A percentile compares a stretch with the other conserved stretches of the same genome.
Conservation (phyloP, 2,329 filamentous ascomycete species). For the Plectosphaerella cucumerina region DNA sequence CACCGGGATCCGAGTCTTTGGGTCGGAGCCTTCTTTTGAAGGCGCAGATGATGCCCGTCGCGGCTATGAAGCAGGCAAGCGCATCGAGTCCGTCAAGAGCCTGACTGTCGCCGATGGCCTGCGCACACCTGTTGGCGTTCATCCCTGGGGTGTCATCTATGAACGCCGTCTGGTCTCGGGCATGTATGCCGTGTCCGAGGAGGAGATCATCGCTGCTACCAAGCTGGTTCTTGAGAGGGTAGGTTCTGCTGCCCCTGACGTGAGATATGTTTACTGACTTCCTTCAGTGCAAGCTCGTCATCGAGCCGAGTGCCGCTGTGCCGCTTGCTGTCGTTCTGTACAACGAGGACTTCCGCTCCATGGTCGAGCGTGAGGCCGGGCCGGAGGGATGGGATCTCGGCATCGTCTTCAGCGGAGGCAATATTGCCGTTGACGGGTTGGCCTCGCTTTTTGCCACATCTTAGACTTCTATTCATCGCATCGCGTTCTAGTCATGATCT, state of each 20-base stretch:
- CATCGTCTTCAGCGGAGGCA: conserved; percentile 47
- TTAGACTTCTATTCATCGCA: neutral
- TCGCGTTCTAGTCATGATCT: neutral
- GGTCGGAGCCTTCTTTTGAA: conserved; percentile 70
- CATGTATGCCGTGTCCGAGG: conserved; percentile 65
- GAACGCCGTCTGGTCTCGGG: conserved; percentile 58
- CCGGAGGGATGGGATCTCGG: conserved; percentile 62
- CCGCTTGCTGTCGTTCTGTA: conserved; percentile 69
- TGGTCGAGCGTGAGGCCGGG: conserved; percentile 62
- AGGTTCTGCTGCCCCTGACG: no score
- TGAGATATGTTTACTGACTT: no score
- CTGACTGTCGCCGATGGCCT: conserved; percentile 78
- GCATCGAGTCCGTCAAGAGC: conserved; percentile 62
- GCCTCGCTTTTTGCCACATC: conserved; percentile 32
- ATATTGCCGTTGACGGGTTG: conserved; percentile 41
- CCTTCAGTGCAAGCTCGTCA: conserved; percentile 63
- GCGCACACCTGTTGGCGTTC: conserved; percentile 65
- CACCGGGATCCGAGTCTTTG: conserved; percentile 67
- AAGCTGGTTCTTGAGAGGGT: conserved; percentile 65
- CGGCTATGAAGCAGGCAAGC: conserved; percentile 54
- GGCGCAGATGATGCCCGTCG: conserved; percentile 72
- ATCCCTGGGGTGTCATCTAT: conserved; percentile 68
- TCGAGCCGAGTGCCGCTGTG: conserved; percentile 76
- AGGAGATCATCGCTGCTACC: conserved; percentile 69
- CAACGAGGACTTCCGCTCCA: conserved; percentile 66